These are phyloP conservation scores for Elsinoe fawcettii DNA, from an alignment of 2,329 filamentous ascomycete genomes.

Conservation along the genomic window DNA sequence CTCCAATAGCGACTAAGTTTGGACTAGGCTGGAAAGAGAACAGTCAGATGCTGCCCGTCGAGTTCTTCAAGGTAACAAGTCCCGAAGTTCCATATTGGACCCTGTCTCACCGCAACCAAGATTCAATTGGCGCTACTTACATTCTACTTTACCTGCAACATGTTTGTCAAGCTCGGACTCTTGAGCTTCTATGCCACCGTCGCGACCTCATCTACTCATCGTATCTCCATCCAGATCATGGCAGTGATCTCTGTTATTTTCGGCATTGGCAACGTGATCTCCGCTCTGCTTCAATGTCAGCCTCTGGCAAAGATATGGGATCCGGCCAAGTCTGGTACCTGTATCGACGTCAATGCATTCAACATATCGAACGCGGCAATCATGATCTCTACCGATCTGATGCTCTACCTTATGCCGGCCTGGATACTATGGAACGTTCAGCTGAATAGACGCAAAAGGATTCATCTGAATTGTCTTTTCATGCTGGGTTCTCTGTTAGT, in stretches of 20 bases:
- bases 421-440: slow-evolving; percentile 32
- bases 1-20: slow-evolving; percentile 12
- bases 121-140: slow-evolving; percentile 24
- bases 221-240: slow-evolving; percentile 28
- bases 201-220: slow-evolving; percentile 22
- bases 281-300: slow-evolving; percentile 31
- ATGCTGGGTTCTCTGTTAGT: slow-evolving; percentile 28
- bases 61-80: slow-evolving; percentile 14
- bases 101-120: slow-evolving; percentile 16
- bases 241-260: slow-evolving; percentile 30
- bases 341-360: slow-evolving; percentile 31
- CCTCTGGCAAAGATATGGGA: slow-evolving; percentile 31
- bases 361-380: slow-evolving; percentile 28
- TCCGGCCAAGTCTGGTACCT: slow-evolving; percentile 23
- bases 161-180: slow-evolving; percentile 34
- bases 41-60: not conserved
- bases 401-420: slow-evolving; percentile 33
- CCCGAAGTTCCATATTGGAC: not conserved
- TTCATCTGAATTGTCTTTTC: slow-evolving; percentile 30
- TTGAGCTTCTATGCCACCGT: slow-evolving; percentile 34
- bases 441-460: slow-evolving; percentile 26
- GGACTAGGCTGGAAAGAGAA: slow-evolving; percentile 13
- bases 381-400: slow-evolving; percentile 33
- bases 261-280: slow-evolving; percentile 28
- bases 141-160: slow-evolving; percentile 35